Conservation (phyloP, 163 green algal species). For the Scenedesmus sp. region DNA sequence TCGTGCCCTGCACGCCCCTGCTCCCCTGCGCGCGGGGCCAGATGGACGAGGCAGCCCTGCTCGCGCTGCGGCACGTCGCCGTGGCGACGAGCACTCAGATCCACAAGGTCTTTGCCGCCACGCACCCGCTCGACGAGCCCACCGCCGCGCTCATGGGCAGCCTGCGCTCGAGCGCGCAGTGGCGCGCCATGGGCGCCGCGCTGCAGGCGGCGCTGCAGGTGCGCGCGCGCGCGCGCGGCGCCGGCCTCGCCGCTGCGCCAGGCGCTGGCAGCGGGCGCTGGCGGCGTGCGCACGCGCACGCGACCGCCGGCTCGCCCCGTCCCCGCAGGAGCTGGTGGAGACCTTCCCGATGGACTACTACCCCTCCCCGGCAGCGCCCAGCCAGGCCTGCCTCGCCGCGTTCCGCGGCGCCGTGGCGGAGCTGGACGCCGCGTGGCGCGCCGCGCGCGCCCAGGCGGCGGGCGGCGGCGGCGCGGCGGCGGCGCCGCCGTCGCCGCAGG, state of each 20-base stretch:
- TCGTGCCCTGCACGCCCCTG: slow-evolving; percentile 26
- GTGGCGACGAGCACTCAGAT: slow-evolving; percentile 1
- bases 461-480: background rate
- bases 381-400: background rate
- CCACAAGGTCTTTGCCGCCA: slow-evolving; percentile 4
- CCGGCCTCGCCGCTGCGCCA: too few relatives aligned
- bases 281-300: too few relatives aligned
- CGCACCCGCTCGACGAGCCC: background rate
- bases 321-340: slow-evolving; percentile 18
- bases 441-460: background rate
- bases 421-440: slow-evolving; percentile 1
- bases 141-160: background rate
- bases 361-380: background rate
- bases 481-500: background rate
- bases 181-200: slow-evolving; percentile 1
- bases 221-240: too few relatives aligned
- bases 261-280: too few relatives aligned
- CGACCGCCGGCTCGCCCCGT: too few relatives aligned
- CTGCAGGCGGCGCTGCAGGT: slow-evolving; percentile 10
- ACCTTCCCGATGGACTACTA: slow-evolving; percentile 25
- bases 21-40: slow-evolving; percentile 3
- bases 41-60: background rate
- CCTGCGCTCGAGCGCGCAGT: background rate
- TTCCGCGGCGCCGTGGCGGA: background rate
- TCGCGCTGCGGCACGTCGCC: slow-evolving; percentile 17